phyloP scores from a whole-genome alignment of 208 protist species.

The Acanthamoeba castellanii region DNA sequence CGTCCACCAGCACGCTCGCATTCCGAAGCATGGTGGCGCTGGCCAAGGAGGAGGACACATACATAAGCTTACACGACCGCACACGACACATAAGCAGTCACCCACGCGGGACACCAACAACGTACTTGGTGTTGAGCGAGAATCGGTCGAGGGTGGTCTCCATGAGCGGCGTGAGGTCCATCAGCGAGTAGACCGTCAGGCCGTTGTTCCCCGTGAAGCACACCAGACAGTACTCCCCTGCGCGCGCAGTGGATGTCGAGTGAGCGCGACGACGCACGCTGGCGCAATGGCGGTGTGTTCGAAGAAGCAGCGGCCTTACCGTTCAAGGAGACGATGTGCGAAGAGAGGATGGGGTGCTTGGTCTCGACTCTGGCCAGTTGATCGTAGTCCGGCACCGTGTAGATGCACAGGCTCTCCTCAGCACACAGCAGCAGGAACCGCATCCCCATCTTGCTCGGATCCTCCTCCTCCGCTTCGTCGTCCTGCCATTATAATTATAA shows the following conservation, averaged over 20 bases:
- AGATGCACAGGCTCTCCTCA: conserved; percentile 38
- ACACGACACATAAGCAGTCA: no score
- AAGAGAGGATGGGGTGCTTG: conserved; percentile 9
- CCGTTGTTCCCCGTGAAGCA: conserved; percentile 47
- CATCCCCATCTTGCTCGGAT: conserved; percentile 52
- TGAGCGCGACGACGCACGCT: background rate
- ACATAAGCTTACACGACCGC: no score
- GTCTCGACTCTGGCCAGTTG: conserved; percentile 18
- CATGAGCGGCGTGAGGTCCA: conserved; percentile 51
- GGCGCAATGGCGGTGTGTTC: no score
- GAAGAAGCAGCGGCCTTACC: background rate
- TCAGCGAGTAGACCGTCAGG: conserved; percentile 17
- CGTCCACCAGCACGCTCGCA: conserved; percentile 10
- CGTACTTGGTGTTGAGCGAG: conserved; percentile 21
- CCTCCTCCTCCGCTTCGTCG: conserved; percentile 40
- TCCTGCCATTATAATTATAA: background rate
- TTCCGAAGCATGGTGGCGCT: conserved; percentile 31
- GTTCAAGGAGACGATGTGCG: conserved; percentile 29
- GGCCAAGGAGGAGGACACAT: no score
- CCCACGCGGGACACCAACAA: background rate
- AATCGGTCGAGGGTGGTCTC: conserved; percentile 35
- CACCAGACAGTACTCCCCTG: conserved; percentile 18
- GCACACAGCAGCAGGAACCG: conserved; percentile 49
- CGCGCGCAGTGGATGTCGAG: background rate
- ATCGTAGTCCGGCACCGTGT: conserved; percentile 49